Conservation (phyloP, 495 filamentous ascomycete species). For the Thozetella sp. region DNA sequence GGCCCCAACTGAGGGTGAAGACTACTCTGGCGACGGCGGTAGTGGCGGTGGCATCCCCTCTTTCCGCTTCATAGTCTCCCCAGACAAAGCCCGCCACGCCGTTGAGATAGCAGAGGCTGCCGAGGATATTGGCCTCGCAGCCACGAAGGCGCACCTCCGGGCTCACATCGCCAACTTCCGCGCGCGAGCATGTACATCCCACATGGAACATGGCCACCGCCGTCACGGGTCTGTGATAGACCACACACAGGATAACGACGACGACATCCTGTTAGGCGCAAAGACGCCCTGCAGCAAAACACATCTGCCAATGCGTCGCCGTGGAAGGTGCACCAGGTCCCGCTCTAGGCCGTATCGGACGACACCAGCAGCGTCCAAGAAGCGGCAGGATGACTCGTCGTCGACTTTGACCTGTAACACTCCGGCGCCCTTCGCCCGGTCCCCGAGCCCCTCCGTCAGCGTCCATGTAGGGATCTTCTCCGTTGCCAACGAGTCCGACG, state of each 20-base stretch:
- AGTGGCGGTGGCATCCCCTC: not conserved
- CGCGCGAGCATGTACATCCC: slow-evolving; percentile 5
- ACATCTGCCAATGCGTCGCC: no score
- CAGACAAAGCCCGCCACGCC: no score
- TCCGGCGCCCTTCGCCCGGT: no score
- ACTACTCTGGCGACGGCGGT: not conserved
- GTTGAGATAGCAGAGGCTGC: slow-evolving; percentile 1
- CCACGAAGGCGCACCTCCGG: slow-evolving; percentile 22
- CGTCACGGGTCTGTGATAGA: not conserved
- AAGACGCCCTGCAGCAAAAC: no score
- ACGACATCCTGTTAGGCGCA: not conserved
- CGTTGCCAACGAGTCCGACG: not conserved
- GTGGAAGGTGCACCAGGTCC: no score
- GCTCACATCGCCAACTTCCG: slow-evolving; percentile 17
- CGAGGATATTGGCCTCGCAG: slow-evolving; percentile 21
- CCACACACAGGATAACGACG: not conserved
- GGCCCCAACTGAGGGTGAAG: not conserved
- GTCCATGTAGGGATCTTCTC: not conserved
- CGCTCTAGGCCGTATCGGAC: no score
- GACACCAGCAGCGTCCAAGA: no score
- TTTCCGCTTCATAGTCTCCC: no score
- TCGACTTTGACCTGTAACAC: no score
- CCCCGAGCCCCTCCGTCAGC: no score
- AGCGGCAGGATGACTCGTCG: no score
- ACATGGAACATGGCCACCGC: not conserved